Evolutionary conservation across 495 filamentous ascomycete species (phyloP), one percentile per base, ranked within the genome.

Genomic region (Penicillium macrosclerotiorum): DNA sequence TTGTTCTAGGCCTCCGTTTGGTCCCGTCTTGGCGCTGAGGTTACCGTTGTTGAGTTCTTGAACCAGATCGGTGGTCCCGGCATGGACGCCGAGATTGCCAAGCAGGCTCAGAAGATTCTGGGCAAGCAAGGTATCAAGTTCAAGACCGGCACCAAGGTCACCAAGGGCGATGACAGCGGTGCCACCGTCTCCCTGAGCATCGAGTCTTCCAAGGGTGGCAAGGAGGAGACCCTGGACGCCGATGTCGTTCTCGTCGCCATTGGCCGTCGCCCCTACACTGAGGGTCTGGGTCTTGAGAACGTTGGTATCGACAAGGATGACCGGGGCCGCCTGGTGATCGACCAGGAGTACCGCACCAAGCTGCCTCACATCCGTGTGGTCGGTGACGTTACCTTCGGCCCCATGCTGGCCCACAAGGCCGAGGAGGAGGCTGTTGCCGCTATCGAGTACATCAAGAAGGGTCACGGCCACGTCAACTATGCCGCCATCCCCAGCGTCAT

Each of bases 351-450:
- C 79, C 90, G 93, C 73, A 97, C 93, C 60, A 96, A 95, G 76
- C 67, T 92, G 41, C 85, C 90, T 9, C 94, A 98, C 75, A 95
- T 98, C 69, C 91, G 93, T 52, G 91, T 90, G 62, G 85, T 98
- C 54, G 93, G 93, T 60, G 93, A 98, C 71, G 88, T 82, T 67
- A 98, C 93, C 13, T 98, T 97, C 72, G 93, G 93, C 13, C 94
- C 93, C 57, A 98, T 98, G 93, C 84, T 98, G 59, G 93, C 93
- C 38, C 93, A 98, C 80, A 98, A 98, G 80, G 93, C 94, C 31
- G 93, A 98, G 75, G 93, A 98, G 75, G 93, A 98, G 75, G 93
- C 77, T 42, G 90, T 96, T 37, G 93, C 93, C 9, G 90, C 81
- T 30, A 78, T 97, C 31, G 93, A 98, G 71, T 97, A 89, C 79